Base-by-base conservation (phyloP, 2,329 filamentous ascomycete species). In the Alternaria triticimaculans region DNA sequence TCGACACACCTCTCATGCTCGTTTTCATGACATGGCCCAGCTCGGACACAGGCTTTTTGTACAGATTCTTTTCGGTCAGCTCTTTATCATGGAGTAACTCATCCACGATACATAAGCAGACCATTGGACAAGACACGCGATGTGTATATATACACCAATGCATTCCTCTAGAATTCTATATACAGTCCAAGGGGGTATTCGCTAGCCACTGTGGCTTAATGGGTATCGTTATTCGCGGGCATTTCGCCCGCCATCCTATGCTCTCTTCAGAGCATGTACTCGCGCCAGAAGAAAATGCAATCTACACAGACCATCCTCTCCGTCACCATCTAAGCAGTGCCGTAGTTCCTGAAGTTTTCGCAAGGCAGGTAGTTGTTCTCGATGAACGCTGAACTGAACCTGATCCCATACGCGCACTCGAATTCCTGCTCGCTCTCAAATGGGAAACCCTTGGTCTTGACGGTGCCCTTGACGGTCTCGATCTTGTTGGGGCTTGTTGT, bases 351-450 rank as follows among this genome's bases (percentile, higher is more conserved):
- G 30, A 78, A 77, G 50, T 65, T 72, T 56, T 77, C 72, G 56
- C 77, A 79, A 1, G 65, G 66, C 20, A 82, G 41, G 12, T 77
- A 75, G 41, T 82, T 80, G 30, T 80, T 80, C 69, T 83, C 81
- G 7, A 82, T 72, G 49, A 82, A 83, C 0, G 80, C 78, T 18
- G 78, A 75, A 25, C 78, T 79, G 26, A 82, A 61, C 21, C 79
- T 68, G 14, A 81, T 65, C 0, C 81, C 80, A 58, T 75, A 73
- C 1, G 78, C 76, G 23, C 70, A 65, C 6, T 62, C 65, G 72
- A 76, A 81, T 25, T 69, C 68, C 37, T 69, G 65, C n/a, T 77
- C 76, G 1, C 54, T 56, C 0, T 65, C 56, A n/a, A 82, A 78
- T 1, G 77, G 76, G 7, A 72, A 71, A 2, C 78, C 67, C 2